Conservation (phyloP, 352 stramenopile genomes). For the Globisporangium rhizosaccharum region DNA sequence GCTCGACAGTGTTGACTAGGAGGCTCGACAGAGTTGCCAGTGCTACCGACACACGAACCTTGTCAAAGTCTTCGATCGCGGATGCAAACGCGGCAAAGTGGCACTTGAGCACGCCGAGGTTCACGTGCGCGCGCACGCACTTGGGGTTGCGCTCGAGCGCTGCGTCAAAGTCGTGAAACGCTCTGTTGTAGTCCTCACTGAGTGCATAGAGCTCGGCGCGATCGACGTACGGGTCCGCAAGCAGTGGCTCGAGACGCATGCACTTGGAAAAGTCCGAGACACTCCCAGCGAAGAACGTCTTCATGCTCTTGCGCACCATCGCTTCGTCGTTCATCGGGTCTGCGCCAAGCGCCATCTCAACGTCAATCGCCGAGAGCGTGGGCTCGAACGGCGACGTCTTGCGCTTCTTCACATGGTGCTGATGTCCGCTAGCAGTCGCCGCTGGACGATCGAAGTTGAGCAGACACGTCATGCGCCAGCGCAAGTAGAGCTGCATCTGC, state of each 20-base stretch:
- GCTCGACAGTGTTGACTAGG: neutral
- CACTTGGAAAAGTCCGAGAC: slow-evolving; percentile 58
- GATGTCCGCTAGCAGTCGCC: neutral
- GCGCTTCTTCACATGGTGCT: slow-evolving; percentile 5
- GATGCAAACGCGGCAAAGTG: slow-evolving; percentile 59
- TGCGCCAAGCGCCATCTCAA: slow-evolving; percentile 36
- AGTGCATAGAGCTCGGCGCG: slow-evolving; percentile 61
- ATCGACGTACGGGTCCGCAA: slow-evolving; percentile 60
- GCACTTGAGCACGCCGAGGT: slow-evolving; percentile 70
- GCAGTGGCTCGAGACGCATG: slow-evolving; percentile 48
- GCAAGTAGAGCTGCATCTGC: slow-evolving; percentile 64
- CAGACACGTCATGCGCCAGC: slow-evolving; percentile 50
- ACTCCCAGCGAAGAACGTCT: slow-evolving; percentile 37
- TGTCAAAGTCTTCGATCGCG: slow-evolving; percentile 66
- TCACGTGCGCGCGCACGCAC: slow-evolving; percentile 47
- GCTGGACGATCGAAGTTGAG: slow-evolving; percentile 27
- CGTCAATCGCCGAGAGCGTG: slow-evolving; percentile 28
- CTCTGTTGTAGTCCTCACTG: slow-evolving; percentile 51
- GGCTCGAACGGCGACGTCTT: slow-evolving; percentile 39
- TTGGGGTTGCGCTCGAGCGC: slow-evolving; percentile 48
- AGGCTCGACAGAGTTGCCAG: neutral
- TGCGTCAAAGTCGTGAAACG: slow-evolving; percentile 53
- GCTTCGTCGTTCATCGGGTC: slow-evolving; percentile 47
- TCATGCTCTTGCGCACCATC: slow-evolving; percentile 45
- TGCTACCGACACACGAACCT: slow-evolving; percentile 3